These are phyloP conservation scores for Clonostachys chloroleuca DNA, from an alignment of 2,329 filamentous ascomycete species.

Conservation along the genomic window DNA sequence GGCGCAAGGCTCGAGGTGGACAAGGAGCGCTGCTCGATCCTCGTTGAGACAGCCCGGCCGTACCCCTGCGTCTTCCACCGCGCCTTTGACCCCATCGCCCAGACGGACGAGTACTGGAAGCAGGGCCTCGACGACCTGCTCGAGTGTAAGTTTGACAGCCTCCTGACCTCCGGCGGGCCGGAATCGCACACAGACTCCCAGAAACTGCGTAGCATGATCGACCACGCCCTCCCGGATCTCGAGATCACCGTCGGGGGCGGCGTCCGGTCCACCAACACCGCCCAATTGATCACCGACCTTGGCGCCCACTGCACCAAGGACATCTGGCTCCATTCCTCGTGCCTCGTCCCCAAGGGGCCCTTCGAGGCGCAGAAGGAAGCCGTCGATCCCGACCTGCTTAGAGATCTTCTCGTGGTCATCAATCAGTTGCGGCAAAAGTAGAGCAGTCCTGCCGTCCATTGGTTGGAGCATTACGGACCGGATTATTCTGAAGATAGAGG, in stretches of 20 bases:
- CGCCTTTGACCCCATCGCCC: slow-evolving; percentile 46
- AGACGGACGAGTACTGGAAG: slow-evolving; percentile 5
- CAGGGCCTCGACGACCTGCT: slow-evolving; percentile 24
- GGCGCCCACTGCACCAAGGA: slow-evolving; percentile 8
- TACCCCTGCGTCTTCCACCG: slow-evolving; percentile 49
- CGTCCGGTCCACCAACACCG: slow-evolving; percentile 35
- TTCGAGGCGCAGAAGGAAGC: not conserved
- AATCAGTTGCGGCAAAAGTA: slow-evolving; percentile 13
- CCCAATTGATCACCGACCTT: slow-evolving; percentile 16
- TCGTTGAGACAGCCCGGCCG: slow-evolving; percentile 35
- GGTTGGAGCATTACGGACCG: slow-evolving; percentile 10
- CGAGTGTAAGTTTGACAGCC: slow-evolving; percentile 39
- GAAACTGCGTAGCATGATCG: slow-evolving; percentile 27
- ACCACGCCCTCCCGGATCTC: slow-evolving; percentile 16
- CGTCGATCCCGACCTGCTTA: slow-evolving; percentile 12
- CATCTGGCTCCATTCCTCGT: slow-evolving; percentile 45
- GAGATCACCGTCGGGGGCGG: slow-evolving; percentile 51
- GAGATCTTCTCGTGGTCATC: not conserved
- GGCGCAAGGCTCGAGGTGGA: slow-evolving; percentile 26
- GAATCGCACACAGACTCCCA: slow-evolving; percentile 28
- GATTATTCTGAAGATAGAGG: not conserved
- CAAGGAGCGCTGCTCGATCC: slow-evolving; percentile 24
- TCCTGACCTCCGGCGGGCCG: slow-evolving; percentile 49
- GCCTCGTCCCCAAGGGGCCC: slow-evolving; percentile 13
- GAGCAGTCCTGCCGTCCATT: slow-evolving; percentile 18